Conservation (phyloP, 2,329 filamentous ascomycete genomes). For the Thelonectria olida region DNA sequence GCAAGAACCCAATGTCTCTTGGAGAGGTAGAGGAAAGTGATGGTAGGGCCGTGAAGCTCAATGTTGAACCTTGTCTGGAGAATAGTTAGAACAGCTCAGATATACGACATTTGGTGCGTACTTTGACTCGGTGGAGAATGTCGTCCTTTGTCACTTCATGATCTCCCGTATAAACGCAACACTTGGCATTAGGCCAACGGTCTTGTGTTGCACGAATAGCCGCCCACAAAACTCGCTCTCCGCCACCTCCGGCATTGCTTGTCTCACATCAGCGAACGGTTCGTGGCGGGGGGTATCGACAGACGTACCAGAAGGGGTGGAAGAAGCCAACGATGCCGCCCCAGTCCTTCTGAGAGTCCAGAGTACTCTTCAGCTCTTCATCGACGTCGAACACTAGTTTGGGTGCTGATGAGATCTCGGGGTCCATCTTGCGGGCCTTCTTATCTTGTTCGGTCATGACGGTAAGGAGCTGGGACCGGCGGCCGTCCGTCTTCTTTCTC, state of each 20-base stretch:
- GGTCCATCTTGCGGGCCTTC: conserved; percentile 46
- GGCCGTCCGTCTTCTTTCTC: conserved; percentile 69
- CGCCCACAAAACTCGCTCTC: conserved; percentile 95
- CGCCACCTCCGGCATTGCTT: conserved; percentile 94
- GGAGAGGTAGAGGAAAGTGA: conserved; percentile 90
- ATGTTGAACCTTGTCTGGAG: conserved; percentile 88
- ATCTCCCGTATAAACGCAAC: conserved; percentile 94
- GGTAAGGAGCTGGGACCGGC: conserved; percentile 65
- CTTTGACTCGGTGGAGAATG: conserved; percentile 82
- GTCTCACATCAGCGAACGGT: conserved; percentile 17
- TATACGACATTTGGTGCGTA: conserved; percentile 43
- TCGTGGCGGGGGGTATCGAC: conserved; percentile 1
- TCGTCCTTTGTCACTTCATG: conserved; percentile 84
- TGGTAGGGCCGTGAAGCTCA: conserved; percentile 79
- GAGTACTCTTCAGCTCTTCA: conserved; percentile 37
- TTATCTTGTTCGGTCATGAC: conserved; percentile 58
- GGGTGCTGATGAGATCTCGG: conserved; percentile 58
- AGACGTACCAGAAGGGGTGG: conserved; percentile 88
- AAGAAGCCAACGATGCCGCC: conserved; percentile 93
- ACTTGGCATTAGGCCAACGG: conserved; percentile 87
- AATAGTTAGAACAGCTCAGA: conserved; percentile 17
- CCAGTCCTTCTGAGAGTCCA: conserved; percentile 68
- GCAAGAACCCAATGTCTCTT: conserved; percentile 87
- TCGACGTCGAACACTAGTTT: conserved; percentile 65
- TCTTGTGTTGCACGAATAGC: conserved; percentile 91